phyloP scores from a whole-genome alignment of 305 asterid species.

The Ajuga reptans region DNA sequence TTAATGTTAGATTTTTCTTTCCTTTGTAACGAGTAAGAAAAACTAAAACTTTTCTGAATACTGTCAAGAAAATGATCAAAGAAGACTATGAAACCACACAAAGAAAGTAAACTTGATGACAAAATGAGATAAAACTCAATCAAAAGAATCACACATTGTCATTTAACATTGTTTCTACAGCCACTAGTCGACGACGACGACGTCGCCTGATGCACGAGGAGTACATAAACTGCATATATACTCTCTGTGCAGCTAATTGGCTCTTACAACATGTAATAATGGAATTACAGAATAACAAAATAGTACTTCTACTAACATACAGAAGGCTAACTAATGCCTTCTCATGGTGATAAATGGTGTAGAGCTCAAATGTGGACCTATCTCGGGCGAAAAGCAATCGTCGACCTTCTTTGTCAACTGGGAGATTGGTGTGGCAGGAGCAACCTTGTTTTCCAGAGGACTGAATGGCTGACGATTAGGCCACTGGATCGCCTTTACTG shows the following conservation, averaged over 20 bases:
- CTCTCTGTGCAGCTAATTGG: constrained; percentile 17
- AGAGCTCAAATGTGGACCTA: constrained; percentile 27
- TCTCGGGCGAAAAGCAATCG: constrained; percentile 28
- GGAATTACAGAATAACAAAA: not conserved
- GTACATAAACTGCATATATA: constrained; percentile 27
- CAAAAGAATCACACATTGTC: not conserved
- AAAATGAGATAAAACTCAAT: too few species aligned
- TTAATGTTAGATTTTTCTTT: too few species aligned
- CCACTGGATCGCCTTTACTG: constrained; percentile 31
- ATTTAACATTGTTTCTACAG: not conserved
- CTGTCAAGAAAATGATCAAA: too few species aligned
- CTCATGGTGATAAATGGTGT: constrained; percentile 38
- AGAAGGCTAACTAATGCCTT: constrained; percentile 21
- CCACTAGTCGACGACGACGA: not conserved
- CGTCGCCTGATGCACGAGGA: constrained; percentile 33
- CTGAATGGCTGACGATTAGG: constrained; percentile 27
- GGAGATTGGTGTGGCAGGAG: constrained; percentile 13
- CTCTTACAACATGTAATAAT: not conserved
- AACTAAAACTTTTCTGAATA: too few species aligned
- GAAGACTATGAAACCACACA: too few species aligned
- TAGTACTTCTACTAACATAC: not conserved
- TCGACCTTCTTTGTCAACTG: constrained; percentile 20
- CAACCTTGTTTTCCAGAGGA: constrained; percentile 29
- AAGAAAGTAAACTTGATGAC: too few species aligned
- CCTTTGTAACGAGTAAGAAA: too few species aligned